A percentile compares a stretch with the other conserved stretches of the same genome.
These are phyloP conservation scores for Thecaphora thlaspeos DNA, from an alignment of 1,284 basidiomycete genomes.

Conservation along the genomic window DNA sequence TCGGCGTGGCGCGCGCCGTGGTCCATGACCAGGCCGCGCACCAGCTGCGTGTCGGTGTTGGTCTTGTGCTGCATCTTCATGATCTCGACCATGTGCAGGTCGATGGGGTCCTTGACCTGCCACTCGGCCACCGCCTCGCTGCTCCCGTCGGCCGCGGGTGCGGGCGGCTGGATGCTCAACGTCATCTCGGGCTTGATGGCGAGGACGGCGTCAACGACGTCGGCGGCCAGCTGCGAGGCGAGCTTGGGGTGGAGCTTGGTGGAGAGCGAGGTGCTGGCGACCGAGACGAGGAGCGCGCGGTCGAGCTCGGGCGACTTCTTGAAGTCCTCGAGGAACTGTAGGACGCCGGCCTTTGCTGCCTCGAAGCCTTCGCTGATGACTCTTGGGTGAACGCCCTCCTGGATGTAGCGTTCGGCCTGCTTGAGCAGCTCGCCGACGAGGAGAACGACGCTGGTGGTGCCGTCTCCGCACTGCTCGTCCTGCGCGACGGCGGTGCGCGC, in stretches of 20 bases:
- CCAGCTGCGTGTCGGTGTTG: slow-evolving; percentile 94
- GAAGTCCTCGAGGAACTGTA: slow-evolving; percentile 92
- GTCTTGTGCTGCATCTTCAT: slow-evolving; percentile 99
- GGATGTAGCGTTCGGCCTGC: slow-evolving; percentile 95
- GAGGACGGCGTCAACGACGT: slow-evolving; percentile 92
- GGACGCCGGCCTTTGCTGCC: slow-evolving; percentile 90
- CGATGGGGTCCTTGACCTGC: slow-evolving; percentile 69
- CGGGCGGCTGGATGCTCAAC: slow-evolving; percentile 34
- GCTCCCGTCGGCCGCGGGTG: slow-evolving; percentile 41
- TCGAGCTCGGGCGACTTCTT: slow-evolving; percentile 72
- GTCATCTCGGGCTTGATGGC: slow-evolving; percentile 67
- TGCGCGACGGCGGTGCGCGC: slow-evolving; percentile 96
- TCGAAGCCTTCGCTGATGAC: slow-evolving; percentile 95
- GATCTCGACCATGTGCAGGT: slow-evolving; percentile 98
- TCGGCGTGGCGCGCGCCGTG: slow-evolving; percentile 97
- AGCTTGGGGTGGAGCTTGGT: slow-evolving; percentile 85
- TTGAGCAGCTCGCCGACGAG: slow-evolving; percentile 96
- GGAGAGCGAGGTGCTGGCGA: slow-evolving; percentile 88
- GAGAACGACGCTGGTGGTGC: slow-evolving; percentile 94
- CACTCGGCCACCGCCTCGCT: slow-evolving; percentile 49
- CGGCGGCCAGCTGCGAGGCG: slow-evolving; percentile 83
- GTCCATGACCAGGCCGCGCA: slow-evolving; percentile 87
- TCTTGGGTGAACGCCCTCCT: slow-evolving; percentile 96
- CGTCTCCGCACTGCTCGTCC: slow-evolving; percentile 98
- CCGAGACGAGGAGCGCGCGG: slow-evolving; percentile 84